phyloP scores from a whole-genome alignment of 1,284 basidiomycete species.

The Volvariella surrecta region DNA sequence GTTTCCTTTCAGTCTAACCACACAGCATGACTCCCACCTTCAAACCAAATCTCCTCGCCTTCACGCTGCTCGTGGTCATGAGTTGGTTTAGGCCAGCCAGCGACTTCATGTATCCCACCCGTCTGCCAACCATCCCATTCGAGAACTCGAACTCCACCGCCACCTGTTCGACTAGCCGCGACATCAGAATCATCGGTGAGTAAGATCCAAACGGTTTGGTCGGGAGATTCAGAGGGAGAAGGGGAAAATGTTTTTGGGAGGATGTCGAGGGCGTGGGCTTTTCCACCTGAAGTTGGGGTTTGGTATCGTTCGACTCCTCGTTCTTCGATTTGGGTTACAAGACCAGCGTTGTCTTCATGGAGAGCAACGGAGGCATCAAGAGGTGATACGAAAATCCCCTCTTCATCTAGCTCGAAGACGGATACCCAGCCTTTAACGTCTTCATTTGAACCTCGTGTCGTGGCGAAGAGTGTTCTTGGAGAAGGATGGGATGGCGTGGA shows the following conservation, averaged over 20 bases:
- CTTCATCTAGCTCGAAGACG: conserved; percentile 27
- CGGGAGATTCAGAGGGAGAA: neutral
- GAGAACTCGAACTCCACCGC: conserved; percentile 30
- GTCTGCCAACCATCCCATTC: conserved; percentile 37
- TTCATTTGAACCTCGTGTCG: conserved; percentile 30
- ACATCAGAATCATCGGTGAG: conserved; percentile 37
- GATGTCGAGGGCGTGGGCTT: conserved; percentile 38
- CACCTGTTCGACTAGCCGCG: conserved; percentile 19
- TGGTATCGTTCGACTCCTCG: conserved; percentile 25
- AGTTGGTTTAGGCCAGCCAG: conserved; percentile 26
- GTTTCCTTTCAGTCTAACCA: conserved; percentile 4
- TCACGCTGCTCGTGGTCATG: conserved; percentile 17
- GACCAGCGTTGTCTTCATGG: neutral
- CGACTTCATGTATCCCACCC: conserved; percentile 27
- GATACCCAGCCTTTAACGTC: conserved; percentile 29
- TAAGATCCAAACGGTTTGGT: conserved; percentile 20
- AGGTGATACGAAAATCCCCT: conserved; percentile 22
- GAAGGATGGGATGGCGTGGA: conserved; percentile 23
- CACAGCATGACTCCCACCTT: conserved; percentile 8
- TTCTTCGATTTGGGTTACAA: conserved; percentile 9
- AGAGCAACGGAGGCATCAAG: neutral
- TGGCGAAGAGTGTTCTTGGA: conserved; percentile 31
- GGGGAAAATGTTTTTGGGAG: conserved; percentile 17
- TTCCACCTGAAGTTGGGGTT: conserved; percentile 37
- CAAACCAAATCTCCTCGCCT: neutral